Conservation (phyloP, 2,329 filamentous ascomycete genomes). For the Rhytidhysteron rufulum region DNA sequence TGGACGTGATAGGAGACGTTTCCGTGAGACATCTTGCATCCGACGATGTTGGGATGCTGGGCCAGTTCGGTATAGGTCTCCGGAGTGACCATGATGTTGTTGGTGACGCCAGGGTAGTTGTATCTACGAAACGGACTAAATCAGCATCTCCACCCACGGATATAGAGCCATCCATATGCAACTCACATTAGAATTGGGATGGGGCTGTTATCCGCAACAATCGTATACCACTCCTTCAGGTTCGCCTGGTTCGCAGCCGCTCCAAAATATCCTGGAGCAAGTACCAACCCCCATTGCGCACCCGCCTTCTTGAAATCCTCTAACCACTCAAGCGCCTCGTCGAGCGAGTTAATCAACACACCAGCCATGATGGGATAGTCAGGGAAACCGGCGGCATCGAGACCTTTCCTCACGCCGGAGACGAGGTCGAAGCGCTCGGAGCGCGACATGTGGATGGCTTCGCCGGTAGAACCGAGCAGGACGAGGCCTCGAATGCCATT, state of each 20-base stretch:
- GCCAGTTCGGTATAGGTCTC: constrained; percentile 57
- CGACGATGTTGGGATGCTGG: constrained; percentile 63
- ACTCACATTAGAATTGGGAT: constrained; percentile 58
- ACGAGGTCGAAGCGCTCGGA: constrained; percentile 56
- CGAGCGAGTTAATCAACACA: constrained; percentile 59
- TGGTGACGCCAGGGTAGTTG: constrained; percentile 65
- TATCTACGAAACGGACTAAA: constrained; percentile 41
- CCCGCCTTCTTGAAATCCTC: constrained; percentile 54
- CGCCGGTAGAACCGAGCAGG: constrained; percentile 61
- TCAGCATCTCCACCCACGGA: constrained; percentile 7
- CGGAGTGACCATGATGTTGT: constrained; percentile 58
- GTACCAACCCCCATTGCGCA: constrained; percentile 59
- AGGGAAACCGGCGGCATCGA: constrained; percentile 54
- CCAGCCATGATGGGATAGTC: constrained; percentile 62
- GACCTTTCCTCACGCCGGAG: constrained; percentile 51
- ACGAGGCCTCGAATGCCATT: constrained; percentile 60
- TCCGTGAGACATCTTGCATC: constrained; percentile 66
- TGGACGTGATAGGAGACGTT: constrained; percentile 63
- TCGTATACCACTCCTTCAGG: constrained; percentile 57
- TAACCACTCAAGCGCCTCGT: constrained; percentile 58
- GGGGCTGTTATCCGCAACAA: constrained; percentile 57
- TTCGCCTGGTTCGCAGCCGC: constrained; percentile 55
- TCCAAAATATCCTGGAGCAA: constrained; percentile 65
- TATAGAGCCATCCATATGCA: no score
- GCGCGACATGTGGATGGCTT: constrained; percentile 59